Evolutionary conservation across 1,284 basidiomycete genomes (phyloP), one percentile per base, ranked within the genome.

Genomic region (Salmacisia buchloeana): DNA sequence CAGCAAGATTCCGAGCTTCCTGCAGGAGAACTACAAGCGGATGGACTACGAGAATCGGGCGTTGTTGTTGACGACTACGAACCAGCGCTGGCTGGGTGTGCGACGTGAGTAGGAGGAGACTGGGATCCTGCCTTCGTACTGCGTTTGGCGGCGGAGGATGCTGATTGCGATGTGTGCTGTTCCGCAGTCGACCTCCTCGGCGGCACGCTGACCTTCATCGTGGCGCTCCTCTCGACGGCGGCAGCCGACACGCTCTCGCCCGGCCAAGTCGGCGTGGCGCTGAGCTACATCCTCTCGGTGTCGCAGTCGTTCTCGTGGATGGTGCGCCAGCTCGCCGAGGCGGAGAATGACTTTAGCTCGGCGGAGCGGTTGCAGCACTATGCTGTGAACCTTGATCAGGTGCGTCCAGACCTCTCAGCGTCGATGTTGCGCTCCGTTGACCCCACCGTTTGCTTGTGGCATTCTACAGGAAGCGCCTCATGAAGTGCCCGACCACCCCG

Each of bases 31-130:
- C 39, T 67, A 71, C n/a, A 75, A 72, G 60, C 84, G 87, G n/a
- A 85, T 94, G 59, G 89, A 97, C 72, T 82, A 89, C 52, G 92
- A 97, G 82, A 94, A 96, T 77, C 84, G 90, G 38, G 91, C 92
- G 2, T 94, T 94, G 79, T 92, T 88, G 86, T 80, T 94, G 66
- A 92, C 89, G 0, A 85, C 89, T 25, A 83, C 86, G 13, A 93
- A 92, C 77, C 81, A 90, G 85, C 85, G 91, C 62, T 94, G 91
- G 91, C 87, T 94, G 25, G 90, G 89, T 66, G 70, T 88, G 18
- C 82, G 87, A 2, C 81, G 46, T 52, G 9, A 52, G 46, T 52
- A n/a, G 46, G n/a, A 27, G 15, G 39, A 43, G 18, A 15, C 39
- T n/a, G 39, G 23, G 15, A 15, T 43, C 18, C 39, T 6, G 39